Percentiles rank a stretch among this genome's conserved stretches.
Conservation (phyloP, 2,329 filamentous ascomycete genomes). For the Cladophialophora chaetospira region DNA sequence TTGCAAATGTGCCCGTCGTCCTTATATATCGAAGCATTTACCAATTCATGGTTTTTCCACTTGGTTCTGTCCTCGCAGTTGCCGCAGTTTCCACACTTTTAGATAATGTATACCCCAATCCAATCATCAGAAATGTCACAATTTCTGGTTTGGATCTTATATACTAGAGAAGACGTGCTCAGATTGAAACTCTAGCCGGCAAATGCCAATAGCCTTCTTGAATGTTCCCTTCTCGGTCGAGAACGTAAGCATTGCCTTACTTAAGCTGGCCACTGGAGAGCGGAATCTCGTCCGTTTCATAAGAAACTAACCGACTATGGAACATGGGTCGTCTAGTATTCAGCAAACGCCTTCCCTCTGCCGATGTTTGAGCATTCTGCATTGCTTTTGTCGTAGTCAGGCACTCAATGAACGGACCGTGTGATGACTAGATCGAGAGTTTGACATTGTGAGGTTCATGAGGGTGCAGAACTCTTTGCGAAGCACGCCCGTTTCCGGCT, state of each 20-base stretch:
- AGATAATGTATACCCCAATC: too few species aligned
- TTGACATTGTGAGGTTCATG: too few species aligned
- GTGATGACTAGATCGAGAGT: too few species aligned
- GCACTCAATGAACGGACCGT: too few species aligned
- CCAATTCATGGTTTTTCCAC: background rate
- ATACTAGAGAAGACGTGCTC: background rate
- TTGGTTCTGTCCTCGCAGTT: background rate
- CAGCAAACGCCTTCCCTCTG: too few species aligned
- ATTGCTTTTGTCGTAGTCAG: too few species aligned
- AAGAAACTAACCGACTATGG: too few species aligned
- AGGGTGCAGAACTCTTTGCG: too few species aligned
- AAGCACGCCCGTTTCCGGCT: too few species aligned
- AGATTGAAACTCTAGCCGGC: background rate
- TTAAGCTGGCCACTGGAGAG: slow-evolving; percentile 1
- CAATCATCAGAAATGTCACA: too few species aligned
- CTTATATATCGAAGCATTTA: slow-evolving; percentile 11
- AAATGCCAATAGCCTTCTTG: background rate
- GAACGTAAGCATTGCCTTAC: background rate
- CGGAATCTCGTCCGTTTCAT: slow-evolving; percentile 8
- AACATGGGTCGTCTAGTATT: too few species aligned
- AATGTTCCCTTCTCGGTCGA: background rate
- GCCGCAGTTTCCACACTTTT: background rate
- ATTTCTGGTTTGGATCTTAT: background rate
- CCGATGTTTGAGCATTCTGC: too few species aligned
- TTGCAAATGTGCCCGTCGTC: background rate